Percentiles rank a stretch among this genome's conserved stretches.
Evolutionary conservation across 1,139 yeast genomes (phyloP).

Genomic region (Suhomyces choctaworum): DNA sequence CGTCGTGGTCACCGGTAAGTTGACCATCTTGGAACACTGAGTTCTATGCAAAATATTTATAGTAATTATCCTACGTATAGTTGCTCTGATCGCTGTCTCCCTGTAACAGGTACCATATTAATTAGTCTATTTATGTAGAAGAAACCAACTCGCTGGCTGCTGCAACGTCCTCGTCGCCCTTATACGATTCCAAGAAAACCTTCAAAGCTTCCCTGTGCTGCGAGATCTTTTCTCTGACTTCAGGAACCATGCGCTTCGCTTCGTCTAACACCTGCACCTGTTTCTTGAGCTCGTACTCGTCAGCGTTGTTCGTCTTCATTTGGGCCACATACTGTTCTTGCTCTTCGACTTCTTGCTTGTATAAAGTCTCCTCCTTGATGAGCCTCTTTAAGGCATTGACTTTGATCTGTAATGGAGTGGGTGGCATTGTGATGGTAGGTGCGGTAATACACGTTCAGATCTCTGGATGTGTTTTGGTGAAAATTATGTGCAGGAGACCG

Average conservation of each 20-base stretch:
- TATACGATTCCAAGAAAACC: slow-evolving; percentile 34
- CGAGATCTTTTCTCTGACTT: slow-evolving; percentile 52
- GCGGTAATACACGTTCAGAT: too few species aligned
- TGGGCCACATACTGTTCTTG: slow-evolving; percentile 52
- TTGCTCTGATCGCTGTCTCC: background rate
- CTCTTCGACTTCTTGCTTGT: slow-evolving; percentile 63
- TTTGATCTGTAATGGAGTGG: slow-evolving; percentile 75
- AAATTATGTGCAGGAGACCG: too few species aligned
- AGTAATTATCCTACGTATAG: background rate
- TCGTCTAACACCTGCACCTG: slow-evolving; percentile 64
- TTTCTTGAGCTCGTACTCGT: slow-evolving; percentile 72
- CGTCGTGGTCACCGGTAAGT: slow-evolving; percentile 95
- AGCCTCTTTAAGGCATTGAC: slow-evolving; percentile 71
- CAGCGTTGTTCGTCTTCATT: slow-evolving; percentile 48
- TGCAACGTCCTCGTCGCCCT: slow-evolving; percentile 52
- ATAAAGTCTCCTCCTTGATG: slow-evolving; percentile 67
- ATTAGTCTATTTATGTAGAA: background rate
- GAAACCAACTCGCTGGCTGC: slow-evolving; percentile 35
- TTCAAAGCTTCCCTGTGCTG: slow-evolving; percentile 51
- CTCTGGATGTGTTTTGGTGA: too few species aligned
- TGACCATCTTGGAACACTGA: slow-evolving; percentile 92
- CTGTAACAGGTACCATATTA: slow-evolving; percentile 1
- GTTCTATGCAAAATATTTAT: background rate
- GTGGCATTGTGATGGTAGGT: slow-evolving; percentile 60
- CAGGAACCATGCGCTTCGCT: slow-evolving; percentile 67